Evolutionary conservation across 148 eudicot genomes (phyloP).

Genomic region (Polygonum aviculare): DNA sequence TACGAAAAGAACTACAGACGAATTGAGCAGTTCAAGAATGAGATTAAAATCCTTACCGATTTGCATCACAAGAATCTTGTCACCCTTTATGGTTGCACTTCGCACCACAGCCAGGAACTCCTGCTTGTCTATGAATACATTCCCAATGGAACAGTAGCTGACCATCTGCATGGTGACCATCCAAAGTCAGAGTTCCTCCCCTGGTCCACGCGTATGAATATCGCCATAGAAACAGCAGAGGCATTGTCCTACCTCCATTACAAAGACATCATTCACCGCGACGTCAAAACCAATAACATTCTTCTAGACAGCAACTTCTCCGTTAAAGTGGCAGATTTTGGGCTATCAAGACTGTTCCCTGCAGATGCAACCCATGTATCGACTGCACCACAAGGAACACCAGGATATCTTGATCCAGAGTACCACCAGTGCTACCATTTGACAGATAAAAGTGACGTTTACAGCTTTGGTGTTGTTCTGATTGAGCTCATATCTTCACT

Average conservation of each 20-base stretch:
- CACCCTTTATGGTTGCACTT: constrained; percentile 52
- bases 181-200: constrained; percentile 17
- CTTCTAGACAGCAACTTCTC: constrained; percentile 34
- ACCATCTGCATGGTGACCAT: constrained; percentile 38
- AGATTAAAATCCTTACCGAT: constrained; percentile 35
- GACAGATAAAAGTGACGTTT: constrained; percentile 53
- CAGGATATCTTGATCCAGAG: constrained; percentile 52
- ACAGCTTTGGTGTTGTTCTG: constrained; percentile 54
- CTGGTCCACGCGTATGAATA: constrained; percentile 42
- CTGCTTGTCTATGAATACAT: constrained; percentile 53
- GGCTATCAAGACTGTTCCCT: constrained; percentile 49
- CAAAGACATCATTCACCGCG: constrained; percentile 48
- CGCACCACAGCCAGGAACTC: constrained; percentile 36
- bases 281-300: constrained; percentile 51
- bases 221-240: constrained; percentile 47
- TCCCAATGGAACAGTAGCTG: constrained; percentile 47
- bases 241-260: constrained; percentile 52
- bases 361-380: constrained; percentile 42
- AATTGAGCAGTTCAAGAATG: constrained; percentile 42
- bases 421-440: constrained; percentile 47
- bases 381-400: constrained; percentile 60
- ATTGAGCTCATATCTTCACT: constrained; percentile 51
- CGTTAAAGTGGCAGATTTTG: constrained; percentile 63
- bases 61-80: constrained; percentile 45
- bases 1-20: constrained; percentile 36